These are phyloP conservation scores for Phlyctochytrium planicorne DNA, from an alignment of 192 early-diverging fungal species.

Conservation along the genomic window DNA sequence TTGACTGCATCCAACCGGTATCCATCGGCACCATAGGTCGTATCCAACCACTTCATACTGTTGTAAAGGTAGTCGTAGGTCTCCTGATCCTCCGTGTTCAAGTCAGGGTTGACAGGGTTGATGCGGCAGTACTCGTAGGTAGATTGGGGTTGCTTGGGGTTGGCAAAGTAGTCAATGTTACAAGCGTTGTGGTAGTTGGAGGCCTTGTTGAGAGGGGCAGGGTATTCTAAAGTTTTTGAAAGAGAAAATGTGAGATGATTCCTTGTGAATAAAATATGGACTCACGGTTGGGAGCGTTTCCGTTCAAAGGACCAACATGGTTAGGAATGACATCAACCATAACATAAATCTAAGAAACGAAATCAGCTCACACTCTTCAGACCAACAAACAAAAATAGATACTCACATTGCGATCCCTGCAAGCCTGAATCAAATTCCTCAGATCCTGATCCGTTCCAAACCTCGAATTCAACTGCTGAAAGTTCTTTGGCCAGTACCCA, in stretches of 20 bases:
- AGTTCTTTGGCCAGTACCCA: slow-evolving; percentile 47
- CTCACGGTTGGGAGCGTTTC: neutral
- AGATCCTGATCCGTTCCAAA: slow-evolving; percentile 47
- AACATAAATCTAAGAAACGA: neutral
- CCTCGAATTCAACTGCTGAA: slow-evolving; percentile 39
- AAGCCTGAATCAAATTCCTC: slow-evolving; percentile 28
- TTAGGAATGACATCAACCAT: neutral
- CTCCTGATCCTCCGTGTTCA: slow-evolving; percentile 40
- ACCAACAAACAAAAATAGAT: no score
- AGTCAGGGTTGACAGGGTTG: slow-evolving; percentile 25
- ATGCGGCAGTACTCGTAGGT: slow-evolving; percentile 19
- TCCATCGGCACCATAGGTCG: slow-evolving; percentile 41
- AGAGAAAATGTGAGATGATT: neutral
- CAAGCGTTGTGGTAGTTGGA: neutral
- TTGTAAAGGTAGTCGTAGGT: slow-evolving; percentile 27
- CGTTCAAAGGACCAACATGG: neutral
- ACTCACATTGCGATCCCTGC: slow-evolving; percentile 34
- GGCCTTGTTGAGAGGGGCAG: neutral
- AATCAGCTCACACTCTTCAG: no score
- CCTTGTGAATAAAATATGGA: neutral
- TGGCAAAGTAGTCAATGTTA: neutral
- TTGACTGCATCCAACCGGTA: slow-evolving; percentile 49
- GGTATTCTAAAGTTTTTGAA: neutral
- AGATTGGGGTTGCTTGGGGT: neutral
- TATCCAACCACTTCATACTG: slow-evolving; percentile 17